Evolutionary conservation across 371 early-diverging fungal genomes (phyloP).

Genomic region (Mucor racemosus): DNA sequence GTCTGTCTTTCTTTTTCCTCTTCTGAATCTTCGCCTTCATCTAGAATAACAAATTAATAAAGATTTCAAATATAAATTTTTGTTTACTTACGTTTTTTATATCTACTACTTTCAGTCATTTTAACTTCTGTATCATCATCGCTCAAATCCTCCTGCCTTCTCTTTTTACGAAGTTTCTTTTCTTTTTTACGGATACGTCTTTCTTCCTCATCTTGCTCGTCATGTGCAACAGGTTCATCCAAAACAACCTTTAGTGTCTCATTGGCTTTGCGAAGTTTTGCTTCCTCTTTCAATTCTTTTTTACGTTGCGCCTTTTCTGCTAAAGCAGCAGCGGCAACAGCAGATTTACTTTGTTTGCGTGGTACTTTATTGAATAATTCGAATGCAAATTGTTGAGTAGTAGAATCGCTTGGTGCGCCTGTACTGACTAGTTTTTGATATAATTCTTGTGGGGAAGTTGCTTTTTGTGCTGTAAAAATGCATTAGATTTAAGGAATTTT

Average conservation of each 20-base stretch:
- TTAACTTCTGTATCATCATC: conserved; percentile 60
- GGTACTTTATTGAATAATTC: conserved; percentile 70
- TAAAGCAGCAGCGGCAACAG: conserved; percentile 32
- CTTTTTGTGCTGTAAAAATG: conserved; percentile 54
- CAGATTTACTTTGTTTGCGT: conserved; percentile 36
- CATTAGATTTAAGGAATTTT: neutral
- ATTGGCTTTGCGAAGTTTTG: conserved; percentile 62
- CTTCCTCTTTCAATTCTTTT: conserved; percentile 60
- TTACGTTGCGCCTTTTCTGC: conserved; percentile 51
- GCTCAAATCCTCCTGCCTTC: conserved; percentile 56
- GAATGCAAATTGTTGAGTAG: conserved; percentile 63
- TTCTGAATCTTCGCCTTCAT: conserved; percentile 37
- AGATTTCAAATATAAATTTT: neutral
- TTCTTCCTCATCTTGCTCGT: conserved; percentile 29
- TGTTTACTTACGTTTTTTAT: conserved; percentile 37
- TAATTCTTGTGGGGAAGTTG: conserved; percentile 64
- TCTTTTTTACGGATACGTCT: conserved; percentile 44
- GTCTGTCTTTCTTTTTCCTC: conserved; percentile 46
- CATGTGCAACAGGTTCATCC: conserved; percentile 54
- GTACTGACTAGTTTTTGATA: conserved; percentile 56
- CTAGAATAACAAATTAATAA: neutral
- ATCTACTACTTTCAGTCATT: conserved; percentile 35
- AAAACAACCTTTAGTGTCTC: conserved; percentile 58
- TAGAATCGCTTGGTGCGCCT: conserved; percentile 60
- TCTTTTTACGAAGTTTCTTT: conserved; percentile 60